phyloP scores from a whole-genome alignment of 2,329 filamentous ascomycete genomes.

The Fusarium austroafricanum region DNA sequence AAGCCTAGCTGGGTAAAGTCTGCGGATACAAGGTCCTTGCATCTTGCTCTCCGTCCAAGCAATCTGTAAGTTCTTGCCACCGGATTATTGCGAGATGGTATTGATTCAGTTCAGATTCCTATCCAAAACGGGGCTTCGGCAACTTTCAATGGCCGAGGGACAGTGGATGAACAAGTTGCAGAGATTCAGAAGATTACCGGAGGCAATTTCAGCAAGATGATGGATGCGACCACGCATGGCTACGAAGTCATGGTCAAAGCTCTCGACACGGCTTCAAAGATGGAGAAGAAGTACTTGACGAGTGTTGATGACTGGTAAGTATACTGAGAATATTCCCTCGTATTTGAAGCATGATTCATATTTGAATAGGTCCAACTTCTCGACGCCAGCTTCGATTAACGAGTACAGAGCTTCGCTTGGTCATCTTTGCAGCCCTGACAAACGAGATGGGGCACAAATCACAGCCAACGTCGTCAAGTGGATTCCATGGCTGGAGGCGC shows the following conservation, averaged over 20 bases:
- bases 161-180: conserved; percentile 47
- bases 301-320: conserved; percentile 52
- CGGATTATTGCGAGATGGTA: not conserved
- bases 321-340: not conserved
- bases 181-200: conserved; percentile 48
- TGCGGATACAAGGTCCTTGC: conserved; percentile 54
- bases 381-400: conserved; percentile 36
- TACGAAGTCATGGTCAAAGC: conserved; percentile 48
- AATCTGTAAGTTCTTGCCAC: conserved; percentile 25
- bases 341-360: not conserved
- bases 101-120: conserved; percentile 35
- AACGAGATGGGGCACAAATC: conserved; percentile 24
- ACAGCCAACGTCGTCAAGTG: conserved; percentile 25
- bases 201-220: conserved; percentile 50
- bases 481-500: conserved; percentile 40
- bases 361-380: conserved; percentile 38
- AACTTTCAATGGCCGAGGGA: conserved; percentile 48
- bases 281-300: conserved; percentile 46
- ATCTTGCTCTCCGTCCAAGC: conserved; percentile 50
- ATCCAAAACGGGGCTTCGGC: conserved; percentile 48
- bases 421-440: conserved; percentile 38
- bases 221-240: conserved; percentile 49
- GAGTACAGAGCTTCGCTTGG: conserved; percentile 45
- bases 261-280: conserved; percentile 42
- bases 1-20: conserved; percentile 48